Evolutionary conservation across 192 early-diverging fungal genomes (phyloP), one percentile per base, ranked within the genome.

Genomic region (Coemansia sp.): DNA sequence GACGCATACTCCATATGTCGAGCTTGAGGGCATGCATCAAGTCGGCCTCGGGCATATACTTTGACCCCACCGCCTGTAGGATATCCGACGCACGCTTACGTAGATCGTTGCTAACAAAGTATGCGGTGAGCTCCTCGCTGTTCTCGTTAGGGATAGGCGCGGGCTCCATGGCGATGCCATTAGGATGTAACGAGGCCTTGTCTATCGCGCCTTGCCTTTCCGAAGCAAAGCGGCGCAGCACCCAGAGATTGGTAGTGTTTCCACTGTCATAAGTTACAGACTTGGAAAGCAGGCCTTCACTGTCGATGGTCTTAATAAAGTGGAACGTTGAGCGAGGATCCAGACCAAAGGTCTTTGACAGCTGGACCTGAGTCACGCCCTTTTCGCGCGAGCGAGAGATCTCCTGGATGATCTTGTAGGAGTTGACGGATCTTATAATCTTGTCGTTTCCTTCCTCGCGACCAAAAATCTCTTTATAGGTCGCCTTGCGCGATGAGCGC

Each of bases 241-340:
- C 22, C n/a, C 80, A 33, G 13, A 81, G 64, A 20, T 85, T 85
- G 3, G 84, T 85, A 55, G 78, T 77, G 40, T 40, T 42, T 5
- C 71, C 76, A 1, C 68, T 54, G 15, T 72, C 54, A 51, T 65
- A 81, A 13, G 72, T 73, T 16, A 62, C 36, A 20, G 54, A 51
- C 63, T 78, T 81, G 52, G 60, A 33, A 24, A 81, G 33, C 29
- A 85, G 70, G 3, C 84, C 84, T 18, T 73, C 62, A 0, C 24
- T 9, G 44, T 78, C 84, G 11, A 85, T 61, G 8, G 60, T n/a
- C 65, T 73, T 80, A n/a, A 85, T 46, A n/a, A 42, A 85, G 65
- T 77, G 73, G 57, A 76, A 85, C 36, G 60, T 60, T 12, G 70
- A 70, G n/a, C 79, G 68, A 12, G 74, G 69, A 61, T 85, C 84